phyloP scores from a whole-genome alignment of 768 basidiomycete species.

The Lactifluus subvellereus region DNA sequence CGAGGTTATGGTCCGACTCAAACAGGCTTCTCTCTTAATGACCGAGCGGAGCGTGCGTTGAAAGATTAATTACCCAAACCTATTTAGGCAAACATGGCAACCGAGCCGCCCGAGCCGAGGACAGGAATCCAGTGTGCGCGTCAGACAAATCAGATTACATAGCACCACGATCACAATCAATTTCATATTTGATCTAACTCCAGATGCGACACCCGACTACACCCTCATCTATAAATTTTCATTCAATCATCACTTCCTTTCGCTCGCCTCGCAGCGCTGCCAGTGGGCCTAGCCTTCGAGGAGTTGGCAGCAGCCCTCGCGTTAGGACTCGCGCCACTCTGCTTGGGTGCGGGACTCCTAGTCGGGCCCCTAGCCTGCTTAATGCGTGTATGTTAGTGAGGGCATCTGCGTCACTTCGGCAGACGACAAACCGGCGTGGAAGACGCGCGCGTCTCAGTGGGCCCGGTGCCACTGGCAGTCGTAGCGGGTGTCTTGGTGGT shows the following conservation, averaged over 20 bases:
- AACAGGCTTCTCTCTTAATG: too few species aligned
- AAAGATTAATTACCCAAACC: too few species aligned
- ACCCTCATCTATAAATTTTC: too few species aligned
- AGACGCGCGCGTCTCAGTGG: neutral
- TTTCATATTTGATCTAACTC: too few species aligned
- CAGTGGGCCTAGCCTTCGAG: neutral
- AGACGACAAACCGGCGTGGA: conserved; percentile 1
- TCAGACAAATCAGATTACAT: too few species aligned
- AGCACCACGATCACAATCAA: too few species aligned
- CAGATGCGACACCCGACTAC: too few species aligned
- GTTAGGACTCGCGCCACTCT: neutral
- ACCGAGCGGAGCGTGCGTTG: too few species aligned
- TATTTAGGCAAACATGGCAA: too few species aligned
- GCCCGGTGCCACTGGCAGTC: neutral
- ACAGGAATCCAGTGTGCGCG: too few species aligned
- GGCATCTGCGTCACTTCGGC: neutral
- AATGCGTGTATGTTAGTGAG: neutral
- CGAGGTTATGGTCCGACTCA: too few species aligned
- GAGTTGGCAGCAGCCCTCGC: neutral
- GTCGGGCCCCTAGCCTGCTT: neutral
- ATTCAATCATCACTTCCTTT: neutral
- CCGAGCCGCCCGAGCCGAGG: too few species aligned
- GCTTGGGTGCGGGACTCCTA: neutral
- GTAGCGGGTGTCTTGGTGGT: neutral
- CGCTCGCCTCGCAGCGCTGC: neutral